phyloP scores from a whole-genome alignment of 192 early-diverging fungal species.

The Coemansia sp. region DNA sequence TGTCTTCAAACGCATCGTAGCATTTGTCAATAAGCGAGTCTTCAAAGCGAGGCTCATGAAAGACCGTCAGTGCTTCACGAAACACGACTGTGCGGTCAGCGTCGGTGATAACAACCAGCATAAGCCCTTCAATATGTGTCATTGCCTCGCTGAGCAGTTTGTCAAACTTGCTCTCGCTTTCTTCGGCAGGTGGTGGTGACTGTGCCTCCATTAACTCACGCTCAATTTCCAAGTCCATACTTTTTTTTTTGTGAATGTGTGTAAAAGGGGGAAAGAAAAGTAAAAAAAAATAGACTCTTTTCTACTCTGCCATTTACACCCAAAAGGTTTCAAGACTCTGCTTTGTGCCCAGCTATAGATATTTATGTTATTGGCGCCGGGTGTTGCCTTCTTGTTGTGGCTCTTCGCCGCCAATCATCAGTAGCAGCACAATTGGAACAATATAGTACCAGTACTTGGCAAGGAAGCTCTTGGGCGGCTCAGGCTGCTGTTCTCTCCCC shows the following conservation, averaged over 20 bases:
- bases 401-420: slow-evolving; percentile 46
- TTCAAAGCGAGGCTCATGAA: slow-evolving; percentile 50
- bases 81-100: slow-evolving; percentile 31
- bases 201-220: slow-evolving; percentile 22
- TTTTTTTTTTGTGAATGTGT: not conserved
- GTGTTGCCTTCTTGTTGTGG: slow-evolving; percentile 45
- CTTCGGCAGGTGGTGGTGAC: slow-evolving; percentile 11
- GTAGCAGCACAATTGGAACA: slow-evolving; percentile 50
- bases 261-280: not conserved
- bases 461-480: slow-evolving; percentile 55
- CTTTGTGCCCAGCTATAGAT: no score
- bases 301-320: no score
- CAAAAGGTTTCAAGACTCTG: no score
- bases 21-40: slow-evolving; percentile 47
- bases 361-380: slow-evolving; percentile 8
- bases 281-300: not conserved
- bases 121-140: slow-evolving; percentile 36
- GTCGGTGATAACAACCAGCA: slow-evolving; percentile 47
- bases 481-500: slow-evolving; percentile 47
- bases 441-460: slow-evolving; percentile 62
- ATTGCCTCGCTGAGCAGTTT: slow-evolving; percentile 45
- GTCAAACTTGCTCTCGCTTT: slow-evolving; percentile 38
- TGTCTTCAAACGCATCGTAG: slow-evolving; percentile 53
- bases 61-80: slow-evolving; percentile 40
- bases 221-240: slow-evolving; percentile 34